Evolutionary conservation across 2,329 filamentous ascomycete genomes (phyloP).

Genomic region (Aspergillus sp.): DNA sequence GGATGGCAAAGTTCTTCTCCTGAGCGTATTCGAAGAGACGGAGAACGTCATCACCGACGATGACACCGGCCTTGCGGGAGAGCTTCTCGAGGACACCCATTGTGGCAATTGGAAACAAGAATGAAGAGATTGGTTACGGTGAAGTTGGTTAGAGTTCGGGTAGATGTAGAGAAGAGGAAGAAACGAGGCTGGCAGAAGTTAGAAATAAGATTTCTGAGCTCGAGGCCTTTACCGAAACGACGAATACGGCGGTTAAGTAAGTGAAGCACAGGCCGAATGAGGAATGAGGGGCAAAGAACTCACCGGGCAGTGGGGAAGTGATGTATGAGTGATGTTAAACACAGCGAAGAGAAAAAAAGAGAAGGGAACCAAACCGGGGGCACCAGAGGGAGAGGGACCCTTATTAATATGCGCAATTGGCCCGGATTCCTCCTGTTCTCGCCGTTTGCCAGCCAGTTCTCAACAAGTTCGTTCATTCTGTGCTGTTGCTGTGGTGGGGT

Average conservation of each 20-base stretch:
- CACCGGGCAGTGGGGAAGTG: constrained; percentile 39
- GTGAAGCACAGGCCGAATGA: constrained; percentile 12
- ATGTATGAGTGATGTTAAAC: constrained; percentile 21
- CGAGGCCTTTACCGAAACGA: constrained; percentile 25
- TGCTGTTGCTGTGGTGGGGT: constrained; percentile 17
- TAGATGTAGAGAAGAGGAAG: constrained; percentile 9
- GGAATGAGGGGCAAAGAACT: constrained; percentile 29
- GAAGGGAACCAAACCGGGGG: neutral
- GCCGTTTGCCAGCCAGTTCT: neutral
- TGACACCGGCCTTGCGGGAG: constrained; percentile 64
- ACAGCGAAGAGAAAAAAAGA: constrained; percentile 1
- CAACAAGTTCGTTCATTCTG: neutral
- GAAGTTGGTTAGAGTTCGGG: constrained; percentile 1
- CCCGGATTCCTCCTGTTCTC: constrained; percentile 1
- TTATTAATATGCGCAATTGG: constrained; percentile 8
- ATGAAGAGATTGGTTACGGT: neutral
- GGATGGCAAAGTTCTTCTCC: constrained; percentile 84
- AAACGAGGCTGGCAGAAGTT: constrained; percentile 8
- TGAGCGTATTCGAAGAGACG: constrained; percentile 86
- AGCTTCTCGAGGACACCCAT: constrained; percentile 56
- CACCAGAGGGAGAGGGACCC: neutral
- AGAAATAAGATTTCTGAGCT: constrained; percentile 16
- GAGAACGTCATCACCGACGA: constrained; percentile 66
- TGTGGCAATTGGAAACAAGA: constrained; percentile 20
- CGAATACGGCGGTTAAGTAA: constrained; percentile 21